Conservation (phyloP, 495 filamentous ascomycete genomes). For the Baudoinia panamericana region DNA sequence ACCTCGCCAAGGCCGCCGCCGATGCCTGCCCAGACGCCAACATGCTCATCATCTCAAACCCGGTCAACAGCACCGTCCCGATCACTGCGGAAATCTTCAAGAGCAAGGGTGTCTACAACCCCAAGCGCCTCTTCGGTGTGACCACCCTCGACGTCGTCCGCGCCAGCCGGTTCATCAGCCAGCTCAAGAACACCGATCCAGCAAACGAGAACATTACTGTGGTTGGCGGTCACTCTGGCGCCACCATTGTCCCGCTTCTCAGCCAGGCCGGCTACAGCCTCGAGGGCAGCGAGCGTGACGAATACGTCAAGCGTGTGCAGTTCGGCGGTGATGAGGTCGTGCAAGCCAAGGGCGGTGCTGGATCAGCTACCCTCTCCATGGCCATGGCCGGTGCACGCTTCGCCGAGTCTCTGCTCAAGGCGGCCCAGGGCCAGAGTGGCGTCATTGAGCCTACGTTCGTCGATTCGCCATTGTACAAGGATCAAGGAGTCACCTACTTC, state of each 20-base stretch:
- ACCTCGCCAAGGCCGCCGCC: constrained; percentile 67
- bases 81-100: constrained; percentile 96
- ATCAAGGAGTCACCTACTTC: constrained; percentile 82
- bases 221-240: constrained; percentile 91
- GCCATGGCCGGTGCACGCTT: constrained; percentile 93
- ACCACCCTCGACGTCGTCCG: constrained; percentile 97
- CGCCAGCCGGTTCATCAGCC: constrained; percentile 87
- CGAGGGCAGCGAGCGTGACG: constrained; percentile 71
- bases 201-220: constrained; percentile 75
- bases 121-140: constrained; percentile 90
- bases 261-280: constrained; percentile 81
- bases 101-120: constrained; percentile 79
- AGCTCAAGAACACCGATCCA: constrained; percentile 68
- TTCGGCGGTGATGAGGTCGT: constrained; percentile 98
- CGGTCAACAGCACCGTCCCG: constrained; percentile 96
- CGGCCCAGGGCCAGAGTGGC: constrained; percentile 71
- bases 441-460: constrained; percentile 90
- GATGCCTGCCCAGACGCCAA: constrained; percentile 81
- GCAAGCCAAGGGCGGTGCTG: constrained; percentile 89
- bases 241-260: constrained; percentile 95
- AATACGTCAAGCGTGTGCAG: constrained; percentile 86
- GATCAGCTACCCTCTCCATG: constrained; percentile 95
- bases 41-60: constrained; percentile 94
- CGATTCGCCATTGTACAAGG: constrained; percentile 84
- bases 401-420: constrained; percentile 84